These are phyloP conservation scores for Sarocladium strictum DNA, from an alignment of 2,329 filamentous ascomycete genomes.

Conservation along the genomic window DNA sequence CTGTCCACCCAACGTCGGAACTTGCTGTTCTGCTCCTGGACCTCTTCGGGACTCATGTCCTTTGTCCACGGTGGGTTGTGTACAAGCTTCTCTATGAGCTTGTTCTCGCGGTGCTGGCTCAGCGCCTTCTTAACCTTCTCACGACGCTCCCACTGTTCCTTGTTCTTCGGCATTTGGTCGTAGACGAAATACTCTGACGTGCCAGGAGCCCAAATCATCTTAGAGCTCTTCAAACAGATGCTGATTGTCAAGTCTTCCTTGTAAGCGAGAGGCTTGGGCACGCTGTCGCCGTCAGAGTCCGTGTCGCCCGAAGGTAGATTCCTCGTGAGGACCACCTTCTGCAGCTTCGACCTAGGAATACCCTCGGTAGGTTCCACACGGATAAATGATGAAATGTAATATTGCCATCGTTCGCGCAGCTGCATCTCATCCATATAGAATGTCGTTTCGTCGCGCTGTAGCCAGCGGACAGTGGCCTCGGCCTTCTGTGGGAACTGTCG, in stretches of 20 bases:
- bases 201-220: conserved; percentile 68
- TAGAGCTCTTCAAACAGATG: conserved; percentile 72
- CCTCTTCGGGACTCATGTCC: conserved; percentile 70
- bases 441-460: conserved; percentile 64
- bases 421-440: conserved; percentile 89
- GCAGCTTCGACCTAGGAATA: conserved; percentile 57
- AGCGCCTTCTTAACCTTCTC: conserved; percentile 46
- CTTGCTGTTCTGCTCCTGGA: conserved; percentile 67
- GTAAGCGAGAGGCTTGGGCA: conserved; percentile 54
- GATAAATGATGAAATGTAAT: conserved; percentile 90
- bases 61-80: conserved; percentile 77
- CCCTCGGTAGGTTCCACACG: conserved; percentile 85
- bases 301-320: conserved; percentile 60
- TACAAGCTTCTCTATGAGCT: conserved; percentile 73
- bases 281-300: conserved; percentile 57
- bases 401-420: conserved; percentile 78
- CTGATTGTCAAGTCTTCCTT: conserved; percentile 65
- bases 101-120: conserved; percentile 59
- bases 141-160: conserved; percentile 53
- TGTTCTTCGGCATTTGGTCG: conserved; percentile 60
- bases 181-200: conserved; percentile 68
- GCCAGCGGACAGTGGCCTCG: conserved; percentile 66
- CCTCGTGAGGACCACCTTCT: conserved; percentile 63
- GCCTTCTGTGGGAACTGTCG: conserved; percentile 59
- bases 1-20: conserved; percentile 50